Evolutionary conservation across 2,329 filamentous ascomycete species (phyloP).

Genomic region (Allantophomopsis cytisporea): DNA sequence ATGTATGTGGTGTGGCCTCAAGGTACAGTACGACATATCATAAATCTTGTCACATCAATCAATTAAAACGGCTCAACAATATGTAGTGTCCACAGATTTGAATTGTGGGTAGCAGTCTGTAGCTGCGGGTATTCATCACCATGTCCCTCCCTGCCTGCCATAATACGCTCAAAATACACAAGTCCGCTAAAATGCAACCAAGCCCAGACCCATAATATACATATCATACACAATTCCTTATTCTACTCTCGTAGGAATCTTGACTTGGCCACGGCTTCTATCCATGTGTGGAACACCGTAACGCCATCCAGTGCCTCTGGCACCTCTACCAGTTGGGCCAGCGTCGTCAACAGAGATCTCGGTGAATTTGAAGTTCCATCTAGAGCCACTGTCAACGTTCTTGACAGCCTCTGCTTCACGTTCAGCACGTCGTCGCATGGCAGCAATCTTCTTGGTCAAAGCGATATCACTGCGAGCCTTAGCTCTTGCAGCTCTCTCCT

Average conservation of each 20-base stretch:
- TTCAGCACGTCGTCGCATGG: slow-evolving; percentile 8
- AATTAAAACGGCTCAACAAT: too few species aligned
- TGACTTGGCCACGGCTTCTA: slow-evolving; percentile 47
- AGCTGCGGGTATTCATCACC: too few species aligned
- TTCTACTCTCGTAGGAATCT: slow-evolving; percentile 49
- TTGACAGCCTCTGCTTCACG: slow-evolving; percentile 26
- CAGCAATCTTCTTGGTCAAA: slow-evolving; percentile 15
- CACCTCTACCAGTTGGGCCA: slow-evolving; percentile 36
- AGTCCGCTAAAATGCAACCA: too few species aligned
- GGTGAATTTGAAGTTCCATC: slow-evolving; percentile 51
- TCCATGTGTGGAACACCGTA: slow-evolving; percentile 52
- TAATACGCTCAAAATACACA: too few species aligned
- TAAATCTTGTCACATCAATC: too few species aligned
- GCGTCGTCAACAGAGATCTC: slow-evolving; percentile 42
- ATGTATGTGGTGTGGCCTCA: too few species aligned
- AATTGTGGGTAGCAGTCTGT: too few species aligned
- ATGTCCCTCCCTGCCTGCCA: too few species aligned
- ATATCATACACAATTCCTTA: slow-evolving; percentile 4
- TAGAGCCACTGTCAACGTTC: slow-evolving; percentile 29
- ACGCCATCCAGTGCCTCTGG: slow-evolving; percentile 40
- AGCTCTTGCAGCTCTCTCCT: slow-evolving; percentile 17
- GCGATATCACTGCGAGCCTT: slow-evolving; percentile 18
- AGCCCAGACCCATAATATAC: too few species aligned
- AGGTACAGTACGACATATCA: too few species aligned
- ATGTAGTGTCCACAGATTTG: too few species aligned